phyloP scores from a whole-genome alignment of 805 yeast species.

The Metschnikowia similis region DNA sequence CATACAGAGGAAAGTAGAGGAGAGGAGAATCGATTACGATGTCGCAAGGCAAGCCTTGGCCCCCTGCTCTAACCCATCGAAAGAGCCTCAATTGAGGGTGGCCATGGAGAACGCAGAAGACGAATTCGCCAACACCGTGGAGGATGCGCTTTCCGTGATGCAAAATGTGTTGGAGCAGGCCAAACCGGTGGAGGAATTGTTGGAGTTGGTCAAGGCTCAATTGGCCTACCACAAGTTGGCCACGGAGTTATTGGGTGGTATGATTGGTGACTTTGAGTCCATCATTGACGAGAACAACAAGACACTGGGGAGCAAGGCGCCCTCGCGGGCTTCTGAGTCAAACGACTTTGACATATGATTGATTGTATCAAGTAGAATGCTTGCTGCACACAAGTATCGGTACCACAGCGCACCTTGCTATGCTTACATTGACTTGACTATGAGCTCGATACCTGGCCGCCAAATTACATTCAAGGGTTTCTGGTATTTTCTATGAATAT shows the following conservation, averaged over 20 bases:
- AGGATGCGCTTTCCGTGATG: slow-evolving; percentile 80
- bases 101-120: slow-evolving; percentile 83
- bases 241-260: slow-evolving; percentile 56
- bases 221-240: slow-evolving; percentile 77
- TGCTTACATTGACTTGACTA: too few species aligned
- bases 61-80: slow-evolving; percentile 39
- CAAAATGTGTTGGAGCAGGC: slow-evolving; percentile 72
- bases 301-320: slow-evolving; percentile 13
- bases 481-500: background rate
- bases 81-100: slow-evolving; percentile 69
- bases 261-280: slow-evolving; percentile 60
- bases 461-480: too few species aligned
- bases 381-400: background rate
- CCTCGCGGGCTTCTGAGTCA: slow-evolving; percentile 13
- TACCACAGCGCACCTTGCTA: too few species aligned
- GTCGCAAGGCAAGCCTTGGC: slow-evolving; percentile 56
- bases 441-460: too few species aligned
- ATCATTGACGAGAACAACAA: slow-evolving; percentile 47
- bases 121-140: slow-evolving; percentile 84
- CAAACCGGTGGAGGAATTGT: slow-evolving; percentile 60
- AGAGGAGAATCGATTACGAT: slow-evolving; percentile 74
- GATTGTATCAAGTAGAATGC: background rate
- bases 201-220: slow-evolving; percentile 73
- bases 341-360: slow-evolving; percentile 26
- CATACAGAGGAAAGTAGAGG: slow-evolving; percentile 70